Evolutionary conservation across 2,329 filamentous ascomycete genomes (phyloP), one percentile per base, ranked within the genome.

Genomic region (Westerdykella sp.): DNA sequence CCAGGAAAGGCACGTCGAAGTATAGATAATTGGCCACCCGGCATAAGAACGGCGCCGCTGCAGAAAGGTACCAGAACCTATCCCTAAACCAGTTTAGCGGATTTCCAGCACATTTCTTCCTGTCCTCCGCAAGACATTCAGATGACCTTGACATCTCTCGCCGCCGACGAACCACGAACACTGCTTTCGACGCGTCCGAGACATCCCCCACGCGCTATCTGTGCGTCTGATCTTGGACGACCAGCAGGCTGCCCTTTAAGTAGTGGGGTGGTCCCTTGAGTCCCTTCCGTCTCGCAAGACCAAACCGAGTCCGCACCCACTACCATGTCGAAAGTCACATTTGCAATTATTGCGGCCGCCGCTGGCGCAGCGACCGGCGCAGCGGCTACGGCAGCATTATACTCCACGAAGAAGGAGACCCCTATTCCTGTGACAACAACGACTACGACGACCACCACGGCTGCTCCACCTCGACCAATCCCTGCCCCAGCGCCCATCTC

Each of bases 271-370:
- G 9, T 16, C 43, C 39, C 34, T 39, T 34, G 28, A 40, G 23
- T 34, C 31, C 21, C 25, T 38, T 34, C 38, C 37, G n/a, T 13
- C 22, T 21, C 18, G 18, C 25, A 39, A 28, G 9, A 5, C 9
- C 25, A 39, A 23, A 38, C 44, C 32, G 40, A 22, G 37, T 34
- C 32, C n/a, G 36, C 25, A 2, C 30, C 37, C n/a, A 30, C 43
- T 47, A 49, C 48, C 50, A 76, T 76, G 73, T 74, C 72, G 13
- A 76, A 76, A 55, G 63, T 71, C 53, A 74, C 72, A 13, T 59
- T 75, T 43, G 73, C 70, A 16, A 59, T 75, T 46, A 69, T 75
- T 39, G 73, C 72, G 14, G 32, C 32, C 6, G 73, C 70, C 32
- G 69, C 69, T 37, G 65, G 71, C 45, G 73, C 73, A 28, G 72